Percentiles rank a stretch among this genome's conserved stretches.
Evolutionary conservation across 352 stramenopile genomes (phyloP).

Genomic region (Pythium oligandrum): DNA sequence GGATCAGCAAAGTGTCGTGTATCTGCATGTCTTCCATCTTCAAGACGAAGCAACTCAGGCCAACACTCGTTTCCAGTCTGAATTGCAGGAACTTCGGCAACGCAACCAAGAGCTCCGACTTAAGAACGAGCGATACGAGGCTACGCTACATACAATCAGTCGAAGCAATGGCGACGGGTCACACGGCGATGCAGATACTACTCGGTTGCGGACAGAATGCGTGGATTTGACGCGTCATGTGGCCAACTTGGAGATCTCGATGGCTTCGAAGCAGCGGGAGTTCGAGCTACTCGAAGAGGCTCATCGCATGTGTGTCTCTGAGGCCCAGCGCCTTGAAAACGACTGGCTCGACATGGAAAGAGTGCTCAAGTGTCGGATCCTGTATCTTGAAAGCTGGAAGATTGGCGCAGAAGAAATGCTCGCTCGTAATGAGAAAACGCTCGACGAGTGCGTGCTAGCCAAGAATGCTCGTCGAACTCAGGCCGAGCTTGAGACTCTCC

Average conservation of each 20-base stretch:
- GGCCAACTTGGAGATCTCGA: conserved; percentile 78
- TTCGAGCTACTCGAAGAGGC: conserved; percentile 30
- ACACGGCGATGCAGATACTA: conserved; percentile 22
- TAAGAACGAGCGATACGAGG: conserved; percentile 55
- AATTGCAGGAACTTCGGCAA: conserved; percentile 32
- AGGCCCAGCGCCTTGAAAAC: conserved; percentile 29
- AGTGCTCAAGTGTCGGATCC: conserved; percentile 78
- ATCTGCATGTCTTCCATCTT: conserved; percentile 68
- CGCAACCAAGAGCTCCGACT: conserved; percentile 39
- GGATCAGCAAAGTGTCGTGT: conserved; percentile 72
- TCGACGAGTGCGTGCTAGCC: conserved; percentile 60
- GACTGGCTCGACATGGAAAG: conserved; percentile 89
- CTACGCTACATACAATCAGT: conserved; percentile 34
- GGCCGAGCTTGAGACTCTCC: conserved; percentile 19
- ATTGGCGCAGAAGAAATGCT: conserved; percentile 59
- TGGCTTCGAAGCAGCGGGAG: conserved; percentile 32
- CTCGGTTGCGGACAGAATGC: conserved; percentile 37
- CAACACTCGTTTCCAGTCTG: conserved; percentile 24
- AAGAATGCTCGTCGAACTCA: conserved; percentile 41
- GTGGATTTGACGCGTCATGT: conserved; percentile 72
- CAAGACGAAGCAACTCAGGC: conserved; percentile 37
- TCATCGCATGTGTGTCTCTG: conserved; percentile 20
- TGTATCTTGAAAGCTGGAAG: conserved; percentile 92
- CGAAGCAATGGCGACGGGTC: conserved; percentile 2
- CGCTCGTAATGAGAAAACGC: conserved; percentile 47